A percentile compares a stretch with the other conserved stretches of the same genome.
Evolutionary conservation across 805 yeast genomes (phyloP).

Genomic region (Hanseniaspora singularis): DNA sequence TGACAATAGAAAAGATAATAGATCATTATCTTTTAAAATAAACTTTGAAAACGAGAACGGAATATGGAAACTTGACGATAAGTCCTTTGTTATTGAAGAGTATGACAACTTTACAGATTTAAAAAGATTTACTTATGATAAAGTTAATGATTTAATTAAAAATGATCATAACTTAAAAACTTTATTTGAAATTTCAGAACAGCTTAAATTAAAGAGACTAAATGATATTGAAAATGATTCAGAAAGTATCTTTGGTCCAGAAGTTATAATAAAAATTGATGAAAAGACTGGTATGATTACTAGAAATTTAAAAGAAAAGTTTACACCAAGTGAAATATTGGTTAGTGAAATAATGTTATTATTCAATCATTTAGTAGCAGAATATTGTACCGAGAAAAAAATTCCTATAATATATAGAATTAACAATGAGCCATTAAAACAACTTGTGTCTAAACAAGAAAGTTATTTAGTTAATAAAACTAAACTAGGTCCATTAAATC

Average conservation of each 20-base stretch:
- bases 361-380: conserved; percentile 55
- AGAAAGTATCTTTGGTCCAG: neutral
- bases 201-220: neutral
- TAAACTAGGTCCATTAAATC: neutral
- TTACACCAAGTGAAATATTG: conserved; percentile 38
- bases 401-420: conserved; percentile 39
- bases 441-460: neutral
- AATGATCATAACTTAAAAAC: neutral
- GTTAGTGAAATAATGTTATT: conserved; percentile 79
- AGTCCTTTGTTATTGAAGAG: neutral
- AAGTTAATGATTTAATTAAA: neutral
- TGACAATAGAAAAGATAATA: neutral
- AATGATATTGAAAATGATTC: no score
- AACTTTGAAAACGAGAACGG: neutral
- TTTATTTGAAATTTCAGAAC: neutral
- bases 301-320: neutral
- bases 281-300: neutral
- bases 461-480: neutral
- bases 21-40: conserved; percentile 3
- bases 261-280: neutral
- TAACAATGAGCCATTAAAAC: conserved; percentile 27
- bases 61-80: neutral
- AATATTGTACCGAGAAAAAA: conserved; percentile 32
- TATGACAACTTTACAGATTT: neutral
- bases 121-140: conserved; percentile 7